Evolutionary conservation across 257 asterid genomes (phyloP).

Genomic region (Eustoma russellianum): DNA sequence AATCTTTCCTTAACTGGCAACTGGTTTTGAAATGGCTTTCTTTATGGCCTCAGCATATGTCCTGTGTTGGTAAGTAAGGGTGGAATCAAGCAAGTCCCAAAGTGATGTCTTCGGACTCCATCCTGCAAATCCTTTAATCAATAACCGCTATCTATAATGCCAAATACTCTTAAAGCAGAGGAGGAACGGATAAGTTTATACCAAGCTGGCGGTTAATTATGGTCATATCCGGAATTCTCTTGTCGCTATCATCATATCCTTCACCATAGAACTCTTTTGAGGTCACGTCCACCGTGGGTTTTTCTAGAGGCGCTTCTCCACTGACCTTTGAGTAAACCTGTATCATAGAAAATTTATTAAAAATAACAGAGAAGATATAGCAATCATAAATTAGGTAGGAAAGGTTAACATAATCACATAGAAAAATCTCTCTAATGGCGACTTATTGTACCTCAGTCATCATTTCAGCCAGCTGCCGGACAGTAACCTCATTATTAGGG

Average conservation of each 20-base stretch:
- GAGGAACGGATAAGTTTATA: slow-evolving; percentile 13
- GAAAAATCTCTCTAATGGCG: background rate
- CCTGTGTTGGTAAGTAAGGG: slow-evolving; percentile 69
- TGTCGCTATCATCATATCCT: slow-evolving; percentile 96
- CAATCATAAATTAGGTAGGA: slow-evolving; percentile 6
- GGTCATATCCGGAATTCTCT: slow-evolving; percentile 96
- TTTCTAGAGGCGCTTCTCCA: slow-evolving; percentile 58
- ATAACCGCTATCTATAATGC: slow-evolving; percentile 1
- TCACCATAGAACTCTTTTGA: slow-evolving; percentile 93
- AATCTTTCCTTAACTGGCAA: slow-evolving; percentile 27
- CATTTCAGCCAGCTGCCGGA: slow-evolving; percentile 96
- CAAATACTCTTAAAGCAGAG: background rate
- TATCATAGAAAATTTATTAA: slow-evolving; percentile 5
- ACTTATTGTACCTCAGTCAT: slow-evolving; percentile 64
- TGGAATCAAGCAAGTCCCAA: slow-evolving; percentile 65
- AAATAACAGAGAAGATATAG: too few species aligned
- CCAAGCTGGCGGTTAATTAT: slow-evolving; percentile 86
- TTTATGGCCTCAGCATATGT: slow-evolving; percentile 66
- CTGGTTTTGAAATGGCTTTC: slow-evolving; percentile 51
- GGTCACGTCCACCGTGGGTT: slow-evolving; percentile 70
- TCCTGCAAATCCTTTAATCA: slow-evolving; percentile 21
- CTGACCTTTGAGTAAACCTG: slow-evolving; percentile 81
- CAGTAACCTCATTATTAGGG: slow-evolving; percentile 93
- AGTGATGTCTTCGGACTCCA: slow-evolving; percentile 69
- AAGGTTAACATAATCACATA: background rate